Conservation (phyloP, 345 rosid species). For the Erodium maritimum region DNA sequence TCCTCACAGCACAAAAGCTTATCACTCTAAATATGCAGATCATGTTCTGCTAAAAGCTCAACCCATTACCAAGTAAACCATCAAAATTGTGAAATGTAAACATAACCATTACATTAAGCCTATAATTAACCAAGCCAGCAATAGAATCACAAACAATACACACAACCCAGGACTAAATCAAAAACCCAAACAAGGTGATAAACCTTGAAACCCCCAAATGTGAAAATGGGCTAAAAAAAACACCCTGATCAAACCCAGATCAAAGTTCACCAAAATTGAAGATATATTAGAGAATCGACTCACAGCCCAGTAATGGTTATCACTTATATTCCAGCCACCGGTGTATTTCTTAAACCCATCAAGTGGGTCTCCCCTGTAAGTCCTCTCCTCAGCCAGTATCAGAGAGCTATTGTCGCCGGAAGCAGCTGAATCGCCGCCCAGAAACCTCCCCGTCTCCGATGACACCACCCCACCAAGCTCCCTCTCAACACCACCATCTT, state of each 20-base stretch:
- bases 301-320: conserved; percentile 73
- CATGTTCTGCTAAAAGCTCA: too few relatives aligned
- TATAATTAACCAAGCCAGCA: too few relatives aligned
- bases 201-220: too few relatives aligned
- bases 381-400: conserved; percentile 63
- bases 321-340: conserved; percentile 93
- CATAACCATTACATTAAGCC: too few relatives aligned
- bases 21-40: background rate
- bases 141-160: too few relatives aligned
- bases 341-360: conserved; percentile 40
- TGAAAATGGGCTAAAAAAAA: background rate
- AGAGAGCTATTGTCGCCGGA: conserved; percentile 30
- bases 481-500: conserved; percentile 15
- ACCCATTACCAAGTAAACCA: too few relatives aligned
- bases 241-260: background rate
- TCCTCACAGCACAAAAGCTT: background rate
- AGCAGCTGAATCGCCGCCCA: conserved; percentile 25
- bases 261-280: background rate
- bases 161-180: too few relatives aligned
- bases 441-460: conserved; percentile 45
- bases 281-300: conserved; percentile 32
- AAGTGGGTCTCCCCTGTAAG: conserved; percentile 53
- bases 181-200: too few relatives aligned
- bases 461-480: conserved; percentile 16
- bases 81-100: too few relatives aligned